phyloP scores from a whole-genome alignment of 345 rosid genomes.

The Brassica carinata region DNA sequence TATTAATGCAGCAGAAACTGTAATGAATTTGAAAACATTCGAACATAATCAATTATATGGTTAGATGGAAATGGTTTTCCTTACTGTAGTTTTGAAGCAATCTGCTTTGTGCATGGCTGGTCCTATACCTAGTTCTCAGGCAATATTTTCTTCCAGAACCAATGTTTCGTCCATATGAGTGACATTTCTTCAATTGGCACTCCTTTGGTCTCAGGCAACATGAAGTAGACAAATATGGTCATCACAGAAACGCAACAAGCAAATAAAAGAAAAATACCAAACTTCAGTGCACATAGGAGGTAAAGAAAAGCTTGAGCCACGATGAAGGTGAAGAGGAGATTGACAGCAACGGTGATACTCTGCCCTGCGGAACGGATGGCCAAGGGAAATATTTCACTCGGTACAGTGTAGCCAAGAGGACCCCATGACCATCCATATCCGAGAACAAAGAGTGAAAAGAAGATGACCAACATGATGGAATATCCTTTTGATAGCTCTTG shows the following conservation, averaged over 20 bases:
- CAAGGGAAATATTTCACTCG: slow-evolving; percentile 80
- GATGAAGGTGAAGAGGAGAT: slow-evolving; percentile 72
- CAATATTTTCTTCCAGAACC: slow-evolving; percentile 76
- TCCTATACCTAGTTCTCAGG: not conserved
- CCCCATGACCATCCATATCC: slow-evolving; percentile 98
- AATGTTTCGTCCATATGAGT: slow-evolving; percentile 74
- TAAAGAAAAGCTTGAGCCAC: slow-evolving; percentile 68
- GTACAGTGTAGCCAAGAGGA: slow-evolving; percentile 78
- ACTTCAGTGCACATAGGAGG: slow-evolving; percentile 72
- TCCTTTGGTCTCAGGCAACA: slow-evolving; percentile 84
- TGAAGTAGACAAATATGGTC: slow-evolving; percentile 67
- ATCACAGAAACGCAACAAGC: slow-evolving; percentile 59
- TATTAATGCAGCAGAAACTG: not conserved
- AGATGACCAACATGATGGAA: slow-evolving; percentile 58
- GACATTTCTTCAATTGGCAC: slow-evolving; percentile 87
- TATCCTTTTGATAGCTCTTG: slow-evolving; percentile 62
- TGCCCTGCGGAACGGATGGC: slow-evolving; percentile 83
- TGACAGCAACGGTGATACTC: slow-evolving; percentile 77
- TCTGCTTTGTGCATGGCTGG: not conserved
- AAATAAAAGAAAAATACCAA: slow-evolving; percentile 80
- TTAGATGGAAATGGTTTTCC: not conserved
- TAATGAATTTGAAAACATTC: not conserved
- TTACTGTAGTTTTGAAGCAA: not conserved
- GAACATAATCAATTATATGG: not conserved
- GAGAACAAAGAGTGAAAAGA: slow-evolving; percentile 68